Evolutionary conservation across 1,139 yeast species (phyloP), one percentile per base, ranked within the genome.

Genomic region (Sugiyamaella castrensis): DNA sequence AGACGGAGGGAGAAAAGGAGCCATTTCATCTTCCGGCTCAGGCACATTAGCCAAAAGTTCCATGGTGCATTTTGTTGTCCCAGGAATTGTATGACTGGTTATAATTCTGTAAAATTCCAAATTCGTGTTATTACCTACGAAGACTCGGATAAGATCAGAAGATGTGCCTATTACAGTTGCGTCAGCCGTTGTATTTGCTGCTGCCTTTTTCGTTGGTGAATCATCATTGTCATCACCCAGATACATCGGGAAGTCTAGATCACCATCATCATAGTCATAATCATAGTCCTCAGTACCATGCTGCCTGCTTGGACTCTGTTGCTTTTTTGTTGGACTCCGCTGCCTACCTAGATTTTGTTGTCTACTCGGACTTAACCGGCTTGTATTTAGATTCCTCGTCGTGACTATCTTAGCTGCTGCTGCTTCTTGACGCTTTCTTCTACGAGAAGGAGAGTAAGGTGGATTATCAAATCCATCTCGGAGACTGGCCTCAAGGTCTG

Each of bases 41-140:
- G 34, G 5, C 34, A n/a, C 15, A 13, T 31, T n/a, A 13, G 15
- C 34, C 6, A 31, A 5, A 13, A 43, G 15, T 47, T 64, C 61
- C 9, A 65, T 37, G 2, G 68, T 58, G 1, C 63, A 54, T 7
- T 64, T 55, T 41, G 61, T 61, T 26, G 64, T 58, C 40, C 43
- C 47, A 4, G 50, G 46, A 31, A 47, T 15, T 1, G 24, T 32
- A 32, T 47, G 50, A 3, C 30, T 16, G n/a, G 29, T 30, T 7
- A 47, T 27, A 15, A 41, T 15, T 28, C 34, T 43, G 12, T 42
- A 36, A 13, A 47, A 36, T 5, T 47, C 43, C 8, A 47, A n/a
- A 15, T 30, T 27, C 5, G 24, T 19, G 24, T 19, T 19, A 19
- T 19, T 19, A 19, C 24, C 24, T 19, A 19, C 5, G 24, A 19